Evolutionary conservation across 2,329 filamentous ascomycete species (phyloP).

Genomic region (Xylaria sp.): DNA sequence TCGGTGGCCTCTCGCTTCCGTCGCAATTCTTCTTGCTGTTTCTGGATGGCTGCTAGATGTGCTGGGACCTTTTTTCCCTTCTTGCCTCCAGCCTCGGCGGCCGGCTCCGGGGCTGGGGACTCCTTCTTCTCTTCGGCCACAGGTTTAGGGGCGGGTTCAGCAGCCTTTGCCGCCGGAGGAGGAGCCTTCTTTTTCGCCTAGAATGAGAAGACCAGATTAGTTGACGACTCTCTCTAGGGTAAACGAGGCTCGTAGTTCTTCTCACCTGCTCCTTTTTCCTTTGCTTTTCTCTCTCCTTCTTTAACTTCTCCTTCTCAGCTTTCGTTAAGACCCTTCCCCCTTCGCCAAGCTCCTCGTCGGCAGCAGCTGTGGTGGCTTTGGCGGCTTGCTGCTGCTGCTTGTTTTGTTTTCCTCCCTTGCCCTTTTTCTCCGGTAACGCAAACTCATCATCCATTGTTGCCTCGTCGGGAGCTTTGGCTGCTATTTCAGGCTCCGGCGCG

Average conservation of each 20-base stretch:
- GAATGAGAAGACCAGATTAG: constrained; percentile 2
- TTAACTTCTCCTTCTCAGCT: constrained; percentile 97
- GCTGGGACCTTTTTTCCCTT: constrained; percentile 92
- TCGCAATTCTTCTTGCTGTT: constrained; percentile 79
- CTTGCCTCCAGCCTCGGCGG: constrained; percentile 54
- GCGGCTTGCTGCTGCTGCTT: constrained; percentile 45
- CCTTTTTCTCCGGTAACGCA: constrained; percentile 75
- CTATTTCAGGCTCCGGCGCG: constrained; percentile 51
- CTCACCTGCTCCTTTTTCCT: constrained; percentile 93
- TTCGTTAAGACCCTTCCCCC: constrained; percentile 82
- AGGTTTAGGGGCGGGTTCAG: constrained; percentile 55
- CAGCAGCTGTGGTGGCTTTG: constrained; percentile 41
- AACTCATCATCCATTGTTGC: constrained; percentile 86
- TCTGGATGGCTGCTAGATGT: constrained; percentile 72
- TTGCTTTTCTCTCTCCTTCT: constrained; percentile 98
- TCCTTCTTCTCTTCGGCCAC: constrained; percentile 53
- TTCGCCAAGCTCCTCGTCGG: constrained; percentile 53
- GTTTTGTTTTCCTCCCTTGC: constrained; percentile 59
- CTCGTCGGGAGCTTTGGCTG: constrained; percentile 76
- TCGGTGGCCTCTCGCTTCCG: constrained; percentile 66
- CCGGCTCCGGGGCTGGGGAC: constrained; percentile 43
- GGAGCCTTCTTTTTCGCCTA: constrained; percentile 82
- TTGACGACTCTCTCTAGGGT: neutral
- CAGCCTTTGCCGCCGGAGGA: constrained; percentile 55
- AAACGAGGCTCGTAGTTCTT: neutral